These are phyloP conservation scores for Bidens hawaiensis DNA, from an alignment of 140 eudicot species.

Conservation along the genomic window DNA sequence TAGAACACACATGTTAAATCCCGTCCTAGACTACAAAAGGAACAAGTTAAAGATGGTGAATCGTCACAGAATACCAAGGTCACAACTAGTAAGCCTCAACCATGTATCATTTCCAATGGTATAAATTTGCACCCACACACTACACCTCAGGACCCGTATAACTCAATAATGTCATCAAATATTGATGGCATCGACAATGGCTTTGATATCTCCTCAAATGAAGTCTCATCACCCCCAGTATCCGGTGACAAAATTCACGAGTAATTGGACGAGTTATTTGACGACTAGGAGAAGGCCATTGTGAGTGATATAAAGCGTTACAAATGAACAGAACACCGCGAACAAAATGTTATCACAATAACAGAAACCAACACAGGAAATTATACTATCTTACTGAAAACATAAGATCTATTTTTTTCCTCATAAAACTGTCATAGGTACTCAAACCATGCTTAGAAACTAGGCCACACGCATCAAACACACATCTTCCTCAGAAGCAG, in stretches of 20 bases:
- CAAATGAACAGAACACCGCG: too few species aligned
- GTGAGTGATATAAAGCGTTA: too few species aligned
- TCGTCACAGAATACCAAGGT: background rate
- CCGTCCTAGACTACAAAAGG: background rate
- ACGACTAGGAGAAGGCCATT: background rate
- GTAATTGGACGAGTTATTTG: conserved; percentile 8
- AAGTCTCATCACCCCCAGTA: conserved; percentile 7
- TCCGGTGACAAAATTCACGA: background rate
- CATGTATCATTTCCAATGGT: conserved; percentile 1
- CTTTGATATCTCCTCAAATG: background rate
- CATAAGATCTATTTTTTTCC: too few species aligned
- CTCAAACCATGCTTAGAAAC: too few species aligned
- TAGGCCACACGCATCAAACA: too few species aligned
- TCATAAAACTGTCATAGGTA: too few species aligned
- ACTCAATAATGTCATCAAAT: background rate
- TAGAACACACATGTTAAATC: conserved; percentile 31
- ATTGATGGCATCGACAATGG: background rate
- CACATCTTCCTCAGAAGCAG: too few species aligned
- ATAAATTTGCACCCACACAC: background rate
- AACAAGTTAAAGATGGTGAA: background rate
- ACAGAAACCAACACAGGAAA: too few species aligned
- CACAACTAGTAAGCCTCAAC: conserved; percentile 18
- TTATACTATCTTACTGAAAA: too few species aligned
- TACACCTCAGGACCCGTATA: background rate
- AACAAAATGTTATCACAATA: too few species aligned